A percentile compares a stretch with the other conserved stretches of the same genome.
Conservation (phyloP, 2,329 filamentous ascomycete genomes). For the Lecanosticta acicola region DNA sequence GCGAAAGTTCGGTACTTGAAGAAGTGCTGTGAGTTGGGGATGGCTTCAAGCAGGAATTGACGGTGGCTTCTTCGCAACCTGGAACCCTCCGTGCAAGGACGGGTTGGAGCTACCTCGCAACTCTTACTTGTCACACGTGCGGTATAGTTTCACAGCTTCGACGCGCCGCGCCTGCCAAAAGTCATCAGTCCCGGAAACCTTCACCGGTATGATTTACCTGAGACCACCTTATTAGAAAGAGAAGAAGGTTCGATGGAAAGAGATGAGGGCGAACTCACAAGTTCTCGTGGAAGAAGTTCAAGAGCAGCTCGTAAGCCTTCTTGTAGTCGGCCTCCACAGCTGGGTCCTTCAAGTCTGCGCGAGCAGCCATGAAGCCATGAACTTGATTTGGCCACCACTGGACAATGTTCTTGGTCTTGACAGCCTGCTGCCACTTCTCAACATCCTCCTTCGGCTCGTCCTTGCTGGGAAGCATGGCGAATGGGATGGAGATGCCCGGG, state of each 20-base stretch:
- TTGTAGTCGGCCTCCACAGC: constrained; percentile 48
- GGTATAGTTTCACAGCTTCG: constrained; percentile 1
- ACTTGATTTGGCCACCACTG: constrained; percentile 46
- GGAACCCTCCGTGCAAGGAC: too few species aligned
- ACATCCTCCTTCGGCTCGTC: constrained; percentile 52
- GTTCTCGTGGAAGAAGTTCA: constrained; percentile 50
- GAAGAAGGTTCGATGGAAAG: constrained; percentile 1
- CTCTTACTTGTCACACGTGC: neutral
- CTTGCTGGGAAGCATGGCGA: constrained; percentile 52
- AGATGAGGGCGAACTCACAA: constrained; percentile 38
- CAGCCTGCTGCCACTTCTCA: constrained; percentile 43
- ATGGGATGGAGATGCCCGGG: constrained; percentile 51
- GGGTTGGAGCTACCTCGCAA: too few species aligned
- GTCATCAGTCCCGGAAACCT: constrained; percentile 1
- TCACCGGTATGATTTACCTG: neutral
- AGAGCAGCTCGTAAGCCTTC: constrained; percentile 44
- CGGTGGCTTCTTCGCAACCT: too few species aligned
- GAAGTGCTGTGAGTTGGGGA: too few species aligned
- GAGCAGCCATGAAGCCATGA: constrained; percentile 28
- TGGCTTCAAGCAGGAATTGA: too few species aligned
- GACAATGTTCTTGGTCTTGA: constrained; percentile 45
- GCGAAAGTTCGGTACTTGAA: too few species aligned
- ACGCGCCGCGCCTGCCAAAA: neutral
- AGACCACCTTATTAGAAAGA: neutral
- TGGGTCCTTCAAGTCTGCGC: constrained; percentile 42